Base-by-base conservation (phyloP, 2,329 filamentous ascomycete species). In the Pseudogymnoascus sp. region DNA sequence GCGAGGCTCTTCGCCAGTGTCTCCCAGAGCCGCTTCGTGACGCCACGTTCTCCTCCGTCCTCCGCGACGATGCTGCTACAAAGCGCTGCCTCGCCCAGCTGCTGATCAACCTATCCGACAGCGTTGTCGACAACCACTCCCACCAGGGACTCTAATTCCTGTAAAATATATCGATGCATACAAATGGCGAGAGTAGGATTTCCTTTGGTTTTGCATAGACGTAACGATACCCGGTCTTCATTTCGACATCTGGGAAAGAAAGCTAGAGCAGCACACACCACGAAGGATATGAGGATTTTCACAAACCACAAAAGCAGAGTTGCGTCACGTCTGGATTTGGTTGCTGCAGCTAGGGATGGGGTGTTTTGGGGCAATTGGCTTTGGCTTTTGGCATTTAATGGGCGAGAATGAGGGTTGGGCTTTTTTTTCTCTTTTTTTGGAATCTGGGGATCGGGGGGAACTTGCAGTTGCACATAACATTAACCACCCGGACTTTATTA, bases 11-110 rank as follows among this genome's bases (percentile, higher is more conserved):
- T 21, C 86, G 94, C 43, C 94, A 99, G 76, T 99, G 94, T 72
- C 87, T 99, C 11, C 94, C 94, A 0, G 94, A 99, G 72, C 94
- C 94, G n/a, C 86, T 99, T n/a, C 89, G 94, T 58, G 94, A 99
- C 74, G 92, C 93, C 6, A 99, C 94, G 1, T 99, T 99, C 75
- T 96, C 92, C 7, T 93, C 92, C 0, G 94, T 99, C 49, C 86
- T 99, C 35, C 90, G 94, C 63, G 94, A 99, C 72, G 94, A 99
- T 72, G 94, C 94, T 12, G 94, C 94, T 1, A 99, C 94, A 0
- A 99, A 99, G 80, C 88, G 94, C 64, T 99, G 94, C 75, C 87
- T 99, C 35, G 91, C 92, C n/a, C 94, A 97, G 76, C 86, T 99
- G 7, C 82, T 97, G 64, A 95, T 97, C 78, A 97, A 97, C 73